Base-by-base conservation (phyloP, 2,329 filamentous ascomycete species). In the Byssothecium circinans region DNA sequence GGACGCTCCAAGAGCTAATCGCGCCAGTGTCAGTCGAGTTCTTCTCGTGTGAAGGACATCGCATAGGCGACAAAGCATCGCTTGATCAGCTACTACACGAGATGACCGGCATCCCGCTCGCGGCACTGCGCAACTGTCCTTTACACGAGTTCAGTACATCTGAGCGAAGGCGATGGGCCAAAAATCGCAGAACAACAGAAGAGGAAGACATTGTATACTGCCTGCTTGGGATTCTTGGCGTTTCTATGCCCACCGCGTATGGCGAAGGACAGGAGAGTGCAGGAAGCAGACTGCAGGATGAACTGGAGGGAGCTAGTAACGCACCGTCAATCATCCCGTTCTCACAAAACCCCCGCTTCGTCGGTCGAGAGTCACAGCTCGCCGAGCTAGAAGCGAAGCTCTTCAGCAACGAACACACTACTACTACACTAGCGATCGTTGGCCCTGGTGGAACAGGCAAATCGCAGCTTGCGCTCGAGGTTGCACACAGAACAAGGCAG, bases 261-360 rank as follows among this genome's bases (percentile, higher is more conserved):
- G 46, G 50, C 19, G 54, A 69, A 59, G 57, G 56, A 50, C 22
- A 30, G 19, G 49, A 57, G 44, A 61, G 30, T 17, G 51, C 53
- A 47, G 43, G 6, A 30, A 47, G 40, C 43, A 48, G 52, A 41
- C 52, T 58, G 15, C 35, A 58, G 40, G 29, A 33, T 38, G 49
- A 59, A 27, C 39, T 60, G 10, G 23, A 25, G 23, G 23, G 6
- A 25, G 37, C 27, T 18, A 36, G 30, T 33, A 44, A 39, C 30
- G 49, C 50, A 41, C 57, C 46, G 11, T 58, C 44, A 3, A 58
- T 59, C 45, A 49, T 68, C 43, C 64, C 56, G 11, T 64, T 69
- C 33, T 49, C 47, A 14, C 52, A 29, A 20, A 69, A n/a, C n/a
- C n/a, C n/a, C n/a, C n/a, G n/a, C n/a, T n/a, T n/a, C n/a, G n/a